These are phyloP conservation scores for Cudoniella acicularis DNA, from an alignment of 495 filamentous ascomycete species.

Conservation along the genomic window DNA sequence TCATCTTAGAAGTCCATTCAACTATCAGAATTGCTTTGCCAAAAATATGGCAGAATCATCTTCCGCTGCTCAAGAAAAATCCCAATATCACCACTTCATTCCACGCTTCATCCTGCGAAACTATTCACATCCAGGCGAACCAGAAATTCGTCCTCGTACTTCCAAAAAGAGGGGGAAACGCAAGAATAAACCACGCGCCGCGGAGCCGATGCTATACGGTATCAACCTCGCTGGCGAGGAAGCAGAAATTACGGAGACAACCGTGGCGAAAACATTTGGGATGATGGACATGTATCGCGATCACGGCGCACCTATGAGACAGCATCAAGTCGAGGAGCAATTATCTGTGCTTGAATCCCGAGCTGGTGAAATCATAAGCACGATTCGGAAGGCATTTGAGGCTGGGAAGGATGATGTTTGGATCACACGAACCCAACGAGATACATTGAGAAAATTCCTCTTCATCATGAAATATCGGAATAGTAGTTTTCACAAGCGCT, in stretches of 20 bases:
- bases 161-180: slow-evolving; percentile 12
- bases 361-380: slow-evolving; percentile 9
- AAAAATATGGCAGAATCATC: slow-evolving; percentile 5
- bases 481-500: slow-evolving; percentile 32
- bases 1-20: too few species aligned
- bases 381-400: slow-evolving; percentile 14
- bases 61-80: background rate
- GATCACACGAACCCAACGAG: slow-evolving; percentile 37
- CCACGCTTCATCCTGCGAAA: slow-evolving; percentile 20
- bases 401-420: slow-evolving; percentile 22
- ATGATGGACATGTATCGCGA: slow-evolving; percentile 21
- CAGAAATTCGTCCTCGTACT: background rate
- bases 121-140: slow-evolving; percentile 9
- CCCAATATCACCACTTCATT: slow-evolving; percentile 21
- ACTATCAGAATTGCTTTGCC: too few species aligned
- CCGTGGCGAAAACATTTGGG: slow-evolving; percentile 13
- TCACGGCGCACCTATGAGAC: slow-evolving; percentile 3
- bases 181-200: slow-evolving; percentile 8
- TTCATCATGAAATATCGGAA: slow-evolving; percentile 52
- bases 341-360: slow-evolving; percentile 16
- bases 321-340: slow-evolving; percentile 13
- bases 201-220: slow-evolving; percentile 7
- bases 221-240: slow-evolving; percentile 6
- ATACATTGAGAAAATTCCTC: slow-evolving; percentile 48
- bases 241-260: slow-evolving; percentile 9